A percentile compares a stretch with the other conserved stretches of the same genome.
phyloP scores from a whole-genome alignment of 225 moss, liverwort and hornwort genomes.

The Sphagnum contortum region DNA sequence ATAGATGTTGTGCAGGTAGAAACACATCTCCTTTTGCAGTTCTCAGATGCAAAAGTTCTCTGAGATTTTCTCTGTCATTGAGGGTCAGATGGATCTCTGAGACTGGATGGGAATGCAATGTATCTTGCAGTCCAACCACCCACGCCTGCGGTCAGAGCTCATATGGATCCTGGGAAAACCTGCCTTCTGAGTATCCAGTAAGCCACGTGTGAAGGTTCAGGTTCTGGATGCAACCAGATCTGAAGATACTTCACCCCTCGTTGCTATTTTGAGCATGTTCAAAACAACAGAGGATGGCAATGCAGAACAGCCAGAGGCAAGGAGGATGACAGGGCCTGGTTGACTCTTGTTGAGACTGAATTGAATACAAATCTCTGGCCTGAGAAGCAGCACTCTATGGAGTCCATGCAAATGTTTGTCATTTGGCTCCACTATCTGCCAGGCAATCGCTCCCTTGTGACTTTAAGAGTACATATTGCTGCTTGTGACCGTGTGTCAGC shows the following conservation, averaged over 20 bases:
- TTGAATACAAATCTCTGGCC: slow-evolving; percentile 81
- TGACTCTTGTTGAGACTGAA: slow-evolving; percentile 62
- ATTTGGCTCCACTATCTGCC: slow-evolving; percentile 62
- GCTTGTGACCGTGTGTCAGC: slow-evolving; percentile 89
- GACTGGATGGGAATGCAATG: neutral
- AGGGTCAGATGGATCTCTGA: neutral
- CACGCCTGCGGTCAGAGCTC: slow-evolving; percentile 85
- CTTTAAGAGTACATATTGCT: slow-evolving; percentile 79
- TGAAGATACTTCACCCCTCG: neutral
- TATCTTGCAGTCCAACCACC: slow-evolving; percentile 55
- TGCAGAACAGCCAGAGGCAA: slow-evolving; percentile 11
- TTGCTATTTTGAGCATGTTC: neutral
- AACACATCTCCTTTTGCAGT: neutral
- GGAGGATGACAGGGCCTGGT: slow-evolving; percentile 40
- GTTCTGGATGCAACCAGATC: slow-evolving; percentile 24
- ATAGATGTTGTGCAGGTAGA: slow-evolving; percentile 49
- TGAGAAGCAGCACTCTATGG: slow-evolving; percentile 40
- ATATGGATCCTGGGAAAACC: slow-evolving; percentile 77
- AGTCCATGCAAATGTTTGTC: slow-evolving; percentile 51
- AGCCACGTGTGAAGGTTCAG: slow-evolving; percentile 57
- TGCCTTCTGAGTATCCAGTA: slow-evolving; percentile 67
- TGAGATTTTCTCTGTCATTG: neutral
- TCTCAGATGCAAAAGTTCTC: neutral
- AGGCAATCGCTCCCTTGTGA: slow-evolving; percentile 51
- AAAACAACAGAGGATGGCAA: too few relatives aligned